These are phyloP conservation scores for Hypsizygus marmoreus DNA, from an alignment of 768 basidiomycete species.

Conservation along the genomic window DNA sequence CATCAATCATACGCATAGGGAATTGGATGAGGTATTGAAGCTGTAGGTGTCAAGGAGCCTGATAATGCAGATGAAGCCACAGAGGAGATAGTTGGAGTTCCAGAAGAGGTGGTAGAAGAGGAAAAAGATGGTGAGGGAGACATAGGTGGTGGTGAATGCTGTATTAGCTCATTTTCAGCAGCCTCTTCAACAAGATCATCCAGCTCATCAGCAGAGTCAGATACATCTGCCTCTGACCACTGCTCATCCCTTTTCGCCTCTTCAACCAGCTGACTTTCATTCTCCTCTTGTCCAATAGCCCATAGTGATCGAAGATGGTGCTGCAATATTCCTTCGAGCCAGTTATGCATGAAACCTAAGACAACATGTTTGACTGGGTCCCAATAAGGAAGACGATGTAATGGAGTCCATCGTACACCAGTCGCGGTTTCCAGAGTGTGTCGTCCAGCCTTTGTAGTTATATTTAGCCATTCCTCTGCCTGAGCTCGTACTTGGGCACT, in stretches of 20 bases:
- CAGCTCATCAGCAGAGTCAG: slow-evolving; percentile 16
- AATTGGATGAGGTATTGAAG: neutral
- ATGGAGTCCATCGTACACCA: slow-evolving; percentile 30
- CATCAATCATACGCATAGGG: slow-evolving; percentile 5
- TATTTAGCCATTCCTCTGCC: slow-evolving; percentile 11
- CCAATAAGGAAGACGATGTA: slow-evolving; percentile 28
- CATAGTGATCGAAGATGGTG: slow-evolving; percentile 19
- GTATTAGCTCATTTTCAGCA: slow-evolving; percentile 6
- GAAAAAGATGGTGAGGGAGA: slow-evolving; percentile 1
- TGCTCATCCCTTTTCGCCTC: slow-evolving; percentile 15
- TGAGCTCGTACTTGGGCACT: slow-evolving; percentile 16
- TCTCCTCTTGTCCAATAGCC: slow-evolving; percentile 22
- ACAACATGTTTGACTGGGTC: slow-evolving; percentile 28
- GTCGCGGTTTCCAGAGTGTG: slow-evolving; percentile 9
- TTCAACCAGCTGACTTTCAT: slow-evolving; percentile 3
- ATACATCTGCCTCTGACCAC: slow-evolving; percentile 18
- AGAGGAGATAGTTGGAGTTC: too few species aligned
- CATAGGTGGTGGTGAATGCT: neutral
- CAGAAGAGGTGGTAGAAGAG: neutral
- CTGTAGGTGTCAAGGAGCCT: too few species aligned
- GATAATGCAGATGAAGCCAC: too few species aligned
- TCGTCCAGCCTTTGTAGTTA: slow-evolving; percentile 12
- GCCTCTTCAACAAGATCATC: slow-evolving; percentile 11
- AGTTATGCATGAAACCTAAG: slow-evolving; percentile 32
- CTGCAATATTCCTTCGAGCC: slow-evolving; percentile 25